Conservation (phyloP, 768 basidiomycete species). For the Russula dissimulans region DNA sequence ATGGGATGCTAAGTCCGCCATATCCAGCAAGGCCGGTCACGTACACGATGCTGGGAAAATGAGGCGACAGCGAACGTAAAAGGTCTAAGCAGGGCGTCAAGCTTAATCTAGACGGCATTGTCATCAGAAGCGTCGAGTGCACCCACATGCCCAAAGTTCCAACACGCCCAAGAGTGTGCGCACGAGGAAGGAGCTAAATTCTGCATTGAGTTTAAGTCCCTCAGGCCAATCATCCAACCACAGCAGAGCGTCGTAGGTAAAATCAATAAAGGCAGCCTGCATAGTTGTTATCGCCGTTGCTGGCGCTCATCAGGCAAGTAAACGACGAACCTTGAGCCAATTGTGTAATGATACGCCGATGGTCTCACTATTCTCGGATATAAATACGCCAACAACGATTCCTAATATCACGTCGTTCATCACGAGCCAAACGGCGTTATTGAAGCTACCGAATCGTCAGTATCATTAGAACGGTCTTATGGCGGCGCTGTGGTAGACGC, state of each 20-base stretch:
- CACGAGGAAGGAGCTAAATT: slow-evolving; percentile 82
- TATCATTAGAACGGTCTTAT: background rate
- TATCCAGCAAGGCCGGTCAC: slow-evolving; percentile 14
- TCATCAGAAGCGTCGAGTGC: background rate
- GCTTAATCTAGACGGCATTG: background rate
- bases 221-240: slow-evolving; percentile 97
- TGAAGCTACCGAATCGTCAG: slow-evolving; percentile 47
- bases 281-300: background rate
- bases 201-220: slow-evolving; percentile 91
- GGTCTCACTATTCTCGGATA: slow-evolving; percentile 52
- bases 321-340: slow-evolving; percentile 6
- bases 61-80: background rate
- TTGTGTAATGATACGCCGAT: slow-evolving; percentile 33
- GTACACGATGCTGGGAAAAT: slow-evolving; percentile 14
- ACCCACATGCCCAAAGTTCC: slow-evolving; percentile 64
- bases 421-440: slow-evolving; percentile 86
- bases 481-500: background rate
- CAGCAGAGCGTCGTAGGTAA: slow-evolving; percentile 43
- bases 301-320: background rate
- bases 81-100: background rate
- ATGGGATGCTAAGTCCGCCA: slow-evolving; percentile 10
- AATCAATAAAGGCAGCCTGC: slow-evolving; percentile 37
- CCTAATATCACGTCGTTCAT: slow-evolving; percentile 88
- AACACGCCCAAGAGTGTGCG: slow-evolving; percentile 58
- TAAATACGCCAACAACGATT: slow-evolving; percentile 55